Evolutionary conservation across 2,329 filamentous ascomycete species (phyloP), one percentile per base, ranked within the genome.

Genomic region (Fusarium temperatum): DNA sequence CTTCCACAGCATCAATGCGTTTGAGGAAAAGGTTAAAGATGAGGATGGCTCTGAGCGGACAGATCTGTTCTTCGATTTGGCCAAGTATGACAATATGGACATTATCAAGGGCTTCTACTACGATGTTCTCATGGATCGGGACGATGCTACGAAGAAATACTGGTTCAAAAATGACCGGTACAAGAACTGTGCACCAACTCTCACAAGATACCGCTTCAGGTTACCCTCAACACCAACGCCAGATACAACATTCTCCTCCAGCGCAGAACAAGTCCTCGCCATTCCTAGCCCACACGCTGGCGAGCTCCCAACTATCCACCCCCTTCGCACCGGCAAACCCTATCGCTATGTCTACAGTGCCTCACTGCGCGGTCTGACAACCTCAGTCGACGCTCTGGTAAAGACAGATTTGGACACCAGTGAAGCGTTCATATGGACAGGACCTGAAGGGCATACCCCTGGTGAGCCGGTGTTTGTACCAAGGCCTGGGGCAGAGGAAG

Each of bases 1-100:
- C 81, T 97, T 97, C 81, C 94, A 97, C 82, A 89, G 89, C 0
- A 85, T 94, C 78, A 97, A 97, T 75, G 89, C 93, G 0, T 96
- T 91, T 79, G 93, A 96, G 77, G 88, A 93, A 71, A 72, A 77
- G 1, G 68, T 77, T 0, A 80, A 83, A 36, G 82, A 81, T 4
- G 83, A 85, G 3, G 75, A 79, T 1, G 79, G 78, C 5, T 64
- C 78, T 17, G 64, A 75, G 15, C 59, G 62, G 18, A 80, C 74
- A 2, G 85, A 91, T 67, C 85, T 96, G 24, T 84, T 90, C 36
- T 89, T 91, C 62, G 94, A 97, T 69, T 79, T 92, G 3, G 82
- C 91, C 36, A 84, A 88, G 58, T 95, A 92, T 77, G 85, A 89
- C 0, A 92, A 89, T 58, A 82, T 88, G 1, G 90, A 94, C 65